Conservation (phyloP, 2,329 filamentous ascomycete species). For the Exophiala bonariae region DNA sequence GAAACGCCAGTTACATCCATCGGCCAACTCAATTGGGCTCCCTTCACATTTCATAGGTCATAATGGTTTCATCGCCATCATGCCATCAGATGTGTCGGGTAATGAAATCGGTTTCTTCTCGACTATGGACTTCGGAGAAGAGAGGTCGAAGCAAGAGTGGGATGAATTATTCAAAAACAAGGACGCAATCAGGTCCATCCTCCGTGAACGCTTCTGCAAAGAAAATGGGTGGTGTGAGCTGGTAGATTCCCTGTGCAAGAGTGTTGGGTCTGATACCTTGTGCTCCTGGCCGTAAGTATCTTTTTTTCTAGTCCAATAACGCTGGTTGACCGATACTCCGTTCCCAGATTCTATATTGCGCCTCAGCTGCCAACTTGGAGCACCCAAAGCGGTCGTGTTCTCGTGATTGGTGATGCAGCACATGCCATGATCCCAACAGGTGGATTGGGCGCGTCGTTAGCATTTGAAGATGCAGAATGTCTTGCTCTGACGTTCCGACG, state of each 20-base stretch:
- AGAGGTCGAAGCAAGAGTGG: slow-evolving; percentile 1
- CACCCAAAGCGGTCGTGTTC: neutral
- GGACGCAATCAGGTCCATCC: neutral
- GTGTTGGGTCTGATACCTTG: neutral
- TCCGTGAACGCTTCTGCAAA: neutral
- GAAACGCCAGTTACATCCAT: too few relatives aligned
- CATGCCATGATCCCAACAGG: slow-evolving; percentile 7
- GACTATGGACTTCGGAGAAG: slow-evolving; percentile 6
- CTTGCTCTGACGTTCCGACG: neutral
- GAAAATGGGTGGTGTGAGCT: slow-evolving; percentile 3
- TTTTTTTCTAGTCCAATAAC: neutral
- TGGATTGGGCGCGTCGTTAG: neutral
- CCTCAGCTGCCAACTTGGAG: slow-evolving; percentile 1
- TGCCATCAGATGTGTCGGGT: slow-evolving; percentile 3
- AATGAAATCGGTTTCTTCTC: slow-evolving; percentile 6
- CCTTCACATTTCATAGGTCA: slow-evolving; percentile 7
- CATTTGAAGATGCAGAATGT: slow-evolving; percentile 4
- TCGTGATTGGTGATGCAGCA: slow-evolving; percentile 1
- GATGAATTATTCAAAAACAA: neutral
- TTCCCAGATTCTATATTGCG: slow-evolving; percentile 2
- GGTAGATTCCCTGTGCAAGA: slow-evolving; percentile 1
- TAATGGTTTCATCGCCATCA: slow-evolving; percentile 7
- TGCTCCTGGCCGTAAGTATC: slow-evolving; percentile 6
- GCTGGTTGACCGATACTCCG: neutral
- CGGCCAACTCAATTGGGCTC: slow-evolving; percentile 2